A percentile compares a stretch with the other conserved stretches of the same genome.
Conservation (phyloP, 805 yeast genomes). For the Suhomyces vadensis region DNA sequence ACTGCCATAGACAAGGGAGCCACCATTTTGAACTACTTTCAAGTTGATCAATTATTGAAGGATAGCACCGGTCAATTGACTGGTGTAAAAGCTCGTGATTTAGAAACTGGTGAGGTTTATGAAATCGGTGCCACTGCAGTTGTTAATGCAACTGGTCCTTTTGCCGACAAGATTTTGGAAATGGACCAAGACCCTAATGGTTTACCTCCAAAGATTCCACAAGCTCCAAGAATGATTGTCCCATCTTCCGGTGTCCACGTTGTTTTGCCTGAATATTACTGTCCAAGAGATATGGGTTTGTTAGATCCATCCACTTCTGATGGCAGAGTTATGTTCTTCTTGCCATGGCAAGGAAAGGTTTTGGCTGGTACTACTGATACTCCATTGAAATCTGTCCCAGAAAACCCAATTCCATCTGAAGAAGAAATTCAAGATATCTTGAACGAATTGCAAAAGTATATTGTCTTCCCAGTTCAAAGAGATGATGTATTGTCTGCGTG, state of each 20-base stretch:
- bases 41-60: constrained; percentile 75
- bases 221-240: constrained; percentile 77
- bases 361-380: constrained; percentile 96
- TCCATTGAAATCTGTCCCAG: constrained; percentile 70
- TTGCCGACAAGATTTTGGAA: constrained; percentile 77
- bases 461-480: constrained; percentile 84
- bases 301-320: constrained; percentile 91
- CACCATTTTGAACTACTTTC: constrained; percentile 82
- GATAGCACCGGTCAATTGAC: constrained; percentile 56
- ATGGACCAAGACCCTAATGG: constrained; percentile 79
- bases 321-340: constrained; percentile 94
- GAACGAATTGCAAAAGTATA: constrained; percentile 84
- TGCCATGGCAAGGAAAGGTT: constrained; percentile 98
- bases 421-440: constrained; percentile 86
- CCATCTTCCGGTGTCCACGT: constrained; percentile 95
- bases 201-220: constrained; percentile 52
- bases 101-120: constrained; percentile 63
- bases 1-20: constrained; percentile 89
- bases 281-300: constrained; percentile 84
- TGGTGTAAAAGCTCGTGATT: constrained; percentile 78
- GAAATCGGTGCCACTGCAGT: constrained; percentile 69
- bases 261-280: constrained; percentile 87
- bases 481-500: constrained; percentile 92
- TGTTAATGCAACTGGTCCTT: constrained; percentile 94
- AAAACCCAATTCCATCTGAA: constrained; percentile 81